These are phyloP conservation scores for Streptanthus diversifolius DNA, from an alignment of 345 rosid genomes.

Conservation along the genomic window DNA sequence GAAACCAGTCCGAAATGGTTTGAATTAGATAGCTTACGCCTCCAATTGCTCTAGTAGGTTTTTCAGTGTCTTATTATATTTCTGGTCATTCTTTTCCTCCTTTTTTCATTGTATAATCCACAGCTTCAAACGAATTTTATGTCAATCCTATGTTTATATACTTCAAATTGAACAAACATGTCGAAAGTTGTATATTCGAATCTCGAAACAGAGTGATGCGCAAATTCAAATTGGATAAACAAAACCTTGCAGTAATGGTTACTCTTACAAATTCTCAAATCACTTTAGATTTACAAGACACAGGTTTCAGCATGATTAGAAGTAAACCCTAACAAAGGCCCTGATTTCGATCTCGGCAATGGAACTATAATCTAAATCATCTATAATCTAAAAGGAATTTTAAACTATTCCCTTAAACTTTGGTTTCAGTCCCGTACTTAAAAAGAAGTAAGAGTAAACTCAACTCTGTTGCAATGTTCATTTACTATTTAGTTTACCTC, in stretches of 20 bases:
- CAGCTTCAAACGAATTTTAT: background rate
- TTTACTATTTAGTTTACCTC: constrained; percentile 36
- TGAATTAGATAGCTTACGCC: background rate
- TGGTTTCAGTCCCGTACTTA: constrained; percentile 1
- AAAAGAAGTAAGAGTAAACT: background rate
- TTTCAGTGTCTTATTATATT: background rate
- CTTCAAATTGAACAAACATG: background rate
- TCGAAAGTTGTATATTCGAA: background rate
- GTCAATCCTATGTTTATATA: background rate
- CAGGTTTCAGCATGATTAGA: constrained; percentile 16
- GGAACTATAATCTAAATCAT: constrained; percentile 22
- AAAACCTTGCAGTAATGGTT: background rate
- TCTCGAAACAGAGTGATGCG: background rate
- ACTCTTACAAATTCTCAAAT: constrained; percentile 1
- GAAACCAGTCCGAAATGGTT: background rate
- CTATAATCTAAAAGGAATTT: constrained; percentile 1
- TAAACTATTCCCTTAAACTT: background rate
- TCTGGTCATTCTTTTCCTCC: background rate
- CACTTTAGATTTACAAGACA: constrained; percentile 16
- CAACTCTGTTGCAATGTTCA: constrained; percentile 19
- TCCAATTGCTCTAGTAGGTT: background rate
- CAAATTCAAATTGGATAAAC: background rate
- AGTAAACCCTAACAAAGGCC: constrained; percentile 21
- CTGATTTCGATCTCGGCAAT: constrained; percentile 23
- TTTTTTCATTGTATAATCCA: background rate